Conservation (phyloP, 768 basidiomycete species). For the Amanita muscaria region DNA sequence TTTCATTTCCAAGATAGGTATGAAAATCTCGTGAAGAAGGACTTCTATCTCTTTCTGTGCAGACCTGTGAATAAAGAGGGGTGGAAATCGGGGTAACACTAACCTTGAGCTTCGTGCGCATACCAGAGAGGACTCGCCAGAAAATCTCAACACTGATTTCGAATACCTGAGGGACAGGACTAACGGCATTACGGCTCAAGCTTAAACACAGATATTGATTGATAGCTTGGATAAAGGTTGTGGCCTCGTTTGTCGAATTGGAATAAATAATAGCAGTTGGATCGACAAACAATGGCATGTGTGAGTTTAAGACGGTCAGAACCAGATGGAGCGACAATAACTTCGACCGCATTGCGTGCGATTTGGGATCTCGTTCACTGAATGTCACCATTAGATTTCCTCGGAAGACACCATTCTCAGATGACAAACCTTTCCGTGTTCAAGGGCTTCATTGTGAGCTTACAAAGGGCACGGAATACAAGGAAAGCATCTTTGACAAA, state of each 20-base stretch:
- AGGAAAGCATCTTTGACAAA: slow-evolving; percentile 98
- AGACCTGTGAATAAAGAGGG: slow-evolving; percentile 9
- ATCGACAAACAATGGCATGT: slow-evolving; percentile 86
- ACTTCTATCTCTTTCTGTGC: slow-evolving; percentile 97
- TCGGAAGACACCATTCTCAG: too few species aligned
- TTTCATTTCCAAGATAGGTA: slow-evolving; percentile 96
- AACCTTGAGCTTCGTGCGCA: slow-evolving; percentile 95
- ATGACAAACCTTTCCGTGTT: slow-evolving; percentile 77
- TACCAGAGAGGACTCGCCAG: slow-evolving; percentile 89
- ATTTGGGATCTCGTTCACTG: slow-evolving; percentile 95
- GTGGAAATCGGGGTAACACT: slow-evolving; percentile 10
- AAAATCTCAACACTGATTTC: slow-evolving; percentile 98
- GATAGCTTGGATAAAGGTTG: slow-evolving; percentile 84
- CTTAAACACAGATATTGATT: slow-evolving; percentile 94
- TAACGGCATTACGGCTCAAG: slow-evolving; percentile 91
- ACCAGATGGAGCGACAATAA: slow-evolving; percentile 91
- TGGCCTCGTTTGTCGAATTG: slow-evolving; percentile 78
- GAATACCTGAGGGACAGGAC: slow-evolving; percentile 92
- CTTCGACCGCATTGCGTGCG: slow-evolving; percentile 96
- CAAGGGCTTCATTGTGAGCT: slow-evolving; percentile 95
- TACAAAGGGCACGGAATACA: slow-evolving; percentile 94
- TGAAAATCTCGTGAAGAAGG: slow-evolving; percentile 95
- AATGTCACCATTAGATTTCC: not conserved
- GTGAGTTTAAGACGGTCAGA: slow-evolving; percentile 83
- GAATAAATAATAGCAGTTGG: slow-evolving; percentile 88